Evolutionary conservation across 306 rosid genomes (phyloP), one percentile per base, ranked within the genome.

Genomic region (Luffa acutangula): DNA sequence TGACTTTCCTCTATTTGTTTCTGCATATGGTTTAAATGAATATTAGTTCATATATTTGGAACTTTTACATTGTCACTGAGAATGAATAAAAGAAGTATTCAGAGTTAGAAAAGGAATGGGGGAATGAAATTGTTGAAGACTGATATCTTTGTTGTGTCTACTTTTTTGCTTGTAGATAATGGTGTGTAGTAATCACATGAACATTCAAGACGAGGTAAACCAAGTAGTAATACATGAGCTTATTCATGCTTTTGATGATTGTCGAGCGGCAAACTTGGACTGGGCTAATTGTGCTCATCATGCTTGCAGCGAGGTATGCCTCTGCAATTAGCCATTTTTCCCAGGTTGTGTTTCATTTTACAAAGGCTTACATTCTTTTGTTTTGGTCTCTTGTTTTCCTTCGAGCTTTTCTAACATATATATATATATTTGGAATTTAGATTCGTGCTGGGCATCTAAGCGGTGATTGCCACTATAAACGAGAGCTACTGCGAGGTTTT

Each of bases 241-340:
- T 53, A 94, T 94, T 89, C 98, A 94, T 74, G 97, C 89, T 11
- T 94, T 77, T 76, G 97, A 92, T 42, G 95, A 94, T 34, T 94
- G 98, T 46, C 93, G 93, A 77, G 92, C 93, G 12, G 87, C 88
- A 42, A 92, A 92, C 81, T 82, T 94, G 85, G 83, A 92, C 33
- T 94, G 98, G 98, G 75, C 88, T 72, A 84, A 89, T 69, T 92
- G 98, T 79, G 94, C 97, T 71, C 98, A 94, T 87, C 98, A 92
- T 82, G 97, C 98, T 84, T 94, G 97, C 79, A 91, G 93, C 7
- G 97, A 94, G 97, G 98, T 91, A 78, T 46, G 74, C 15, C 58
- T 83, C 25, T 57, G 8, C 59, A 48, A 3, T 48, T 48, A 72
- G 58, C 77, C 77, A 48, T 20, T 72, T 11, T 72, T 25, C 57